phyloP scores from a whole-genome alignment of 1,139 yeast species.

The Yamadazyma atlantica region DNA sequence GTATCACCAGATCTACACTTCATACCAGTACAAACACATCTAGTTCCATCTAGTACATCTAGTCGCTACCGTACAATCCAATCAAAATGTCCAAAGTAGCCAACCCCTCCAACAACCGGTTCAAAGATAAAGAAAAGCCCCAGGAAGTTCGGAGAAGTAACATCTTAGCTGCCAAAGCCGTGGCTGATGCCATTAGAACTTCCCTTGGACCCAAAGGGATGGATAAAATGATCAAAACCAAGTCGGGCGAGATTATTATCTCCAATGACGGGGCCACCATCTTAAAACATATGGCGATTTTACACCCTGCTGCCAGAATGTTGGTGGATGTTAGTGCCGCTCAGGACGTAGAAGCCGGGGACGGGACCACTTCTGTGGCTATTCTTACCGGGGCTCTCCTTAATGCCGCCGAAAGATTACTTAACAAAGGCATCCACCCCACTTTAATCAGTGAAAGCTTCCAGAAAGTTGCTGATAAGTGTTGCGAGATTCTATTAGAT shows the following conservation, averaged over 20 bases:
- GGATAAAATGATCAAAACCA: constrained; percentile 98
- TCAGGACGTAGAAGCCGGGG: constrained; percentile 98
- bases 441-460: constrained; percentile 92
- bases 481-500: constrained; percentile 80
- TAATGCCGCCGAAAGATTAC: constrained; percentile 90
- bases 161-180: constrained; percentile 94
- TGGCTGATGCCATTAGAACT: constrained; percentile 96
- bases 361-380: constrained; percentile 97
- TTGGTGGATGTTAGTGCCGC: constrained; percentile 96
- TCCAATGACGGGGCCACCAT: constrained; percentile 98
- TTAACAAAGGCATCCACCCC: constrained; percentile 93
- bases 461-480: constrained; percentile 86
- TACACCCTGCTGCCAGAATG: constrained; percentile 99
- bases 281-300: constrained; percentile 93
- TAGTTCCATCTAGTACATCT: no score
- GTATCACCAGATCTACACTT: no score
- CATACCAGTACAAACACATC: constrained; percentile 1
- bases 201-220: constrained; percentile 98
- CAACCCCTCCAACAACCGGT: constrained; percentile 79
- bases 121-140: constrained; percentile 94
- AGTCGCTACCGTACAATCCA: no score
- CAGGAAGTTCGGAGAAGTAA: constrained; percentile 94
- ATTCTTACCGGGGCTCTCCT: constrained; percentile 90
- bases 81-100: constrained; percentile 16
- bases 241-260: constrained; percentile 87